Evolutionary conservation across 2,329 filamentous ascomycete species (phyloP), one percentile per base, ranked within the genome.

Genomic region (Colletotrichum australisinense): DNA sequence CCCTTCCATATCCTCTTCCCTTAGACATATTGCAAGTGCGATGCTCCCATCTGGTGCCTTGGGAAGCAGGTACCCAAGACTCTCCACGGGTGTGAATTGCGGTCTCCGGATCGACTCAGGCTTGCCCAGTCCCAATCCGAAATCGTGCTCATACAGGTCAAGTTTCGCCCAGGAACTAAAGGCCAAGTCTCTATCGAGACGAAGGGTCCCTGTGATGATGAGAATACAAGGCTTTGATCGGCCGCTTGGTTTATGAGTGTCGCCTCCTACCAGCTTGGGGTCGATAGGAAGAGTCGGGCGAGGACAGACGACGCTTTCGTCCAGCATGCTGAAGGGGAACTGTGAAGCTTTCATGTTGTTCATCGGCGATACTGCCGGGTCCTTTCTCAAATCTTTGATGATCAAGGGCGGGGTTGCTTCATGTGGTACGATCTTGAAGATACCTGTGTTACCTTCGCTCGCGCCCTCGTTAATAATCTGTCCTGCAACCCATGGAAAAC

Each of bases 101-200:
- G 88, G 88, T 60, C 88, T 79, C 0, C 88, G 79, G 26, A 90
- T 88, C 0, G 81, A 81, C 67, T 83, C 83, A 0, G 88, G 86
- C 22, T 75, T 80, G 0, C 88, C 88, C 3, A 90, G 74, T 0
- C 83, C 84, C 1, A 85, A 74, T 0, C 81, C 81, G 68, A 91
- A 90, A 57, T 89, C 86, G 6, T 86, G 78, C 0, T 83, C 78
- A 74, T 86, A 87, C 19, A 80, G 81, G 4, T 83, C 78, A 3
- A 87, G 77, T 64, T 87, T 86, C 0, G 84, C 83, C 89, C 88
- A 91, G 1, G 88, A 90, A 70, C 86, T 90, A 6, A 91, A 73
- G 81, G 87, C 85, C 3, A 90, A 78, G 52, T 89, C 87, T 0
- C 77, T 78, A 0, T 83, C 77, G 0, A 81, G 74, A 35, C 86